phyloP scores from a whole-genome alignment of 2,329 filamentous ascomycete species.

The Zymoseptoria ardabiliae region DNA sequence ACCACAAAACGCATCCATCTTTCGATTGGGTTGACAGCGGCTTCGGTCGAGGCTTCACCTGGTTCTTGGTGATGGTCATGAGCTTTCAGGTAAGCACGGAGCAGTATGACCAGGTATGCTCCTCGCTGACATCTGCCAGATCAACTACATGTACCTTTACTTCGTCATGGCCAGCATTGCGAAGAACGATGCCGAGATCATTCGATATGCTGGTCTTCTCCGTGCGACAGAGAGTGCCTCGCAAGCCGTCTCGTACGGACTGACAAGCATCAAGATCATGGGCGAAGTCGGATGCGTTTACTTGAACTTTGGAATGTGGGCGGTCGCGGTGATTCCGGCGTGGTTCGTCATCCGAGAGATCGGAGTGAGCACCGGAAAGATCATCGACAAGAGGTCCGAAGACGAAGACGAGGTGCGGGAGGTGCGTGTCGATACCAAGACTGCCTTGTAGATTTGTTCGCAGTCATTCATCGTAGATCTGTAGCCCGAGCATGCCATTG shows the following conservation, averaged over 20 bases:
- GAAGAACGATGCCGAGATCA: conserved; percentile 53
- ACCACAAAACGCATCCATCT: conserved; percentile 48
- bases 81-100: conserved; percentile 51
- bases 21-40: conserved; percentile 59
- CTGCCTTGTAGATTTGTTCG: neutral
- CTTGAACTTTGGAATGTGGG: conserved; percentile 65
- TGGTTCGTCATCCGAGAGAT: conserved; percentile 59
- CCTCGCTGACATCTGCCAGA: neutral
- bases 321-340: conserved; percentile 53
- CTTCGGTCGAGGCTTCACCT: conserved; percentile 59
- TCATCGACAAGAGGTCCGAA: conserved; percentile 7
- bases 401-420: neutral
- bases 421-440: neutral
- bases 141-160: conserved; percentile 69
- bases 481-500: neutral
- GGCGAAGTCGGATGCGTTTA: conserved; percentile 60
- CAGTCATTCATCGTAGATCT: neutral
- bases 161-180: conserved; percentile 64
- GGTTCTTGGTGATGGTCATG: conserved; percentile 60
- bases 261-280: conserved; percentile 55
- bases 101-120: neutral
- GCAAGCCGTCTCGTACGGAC: conserved; percentile 65
- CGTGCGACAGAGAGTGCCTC: conserved; percentile 65
- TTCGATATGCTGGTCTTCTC: conserved; percentile 60
- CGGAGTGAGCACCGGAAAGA: conserved; percentile 30